A percentile compares a stretch with the other conserved stretches of the same genome.
Conservation (phyloP, 805 yeast genomes). For the Zygosaccharomyces rouxii region DNA sequence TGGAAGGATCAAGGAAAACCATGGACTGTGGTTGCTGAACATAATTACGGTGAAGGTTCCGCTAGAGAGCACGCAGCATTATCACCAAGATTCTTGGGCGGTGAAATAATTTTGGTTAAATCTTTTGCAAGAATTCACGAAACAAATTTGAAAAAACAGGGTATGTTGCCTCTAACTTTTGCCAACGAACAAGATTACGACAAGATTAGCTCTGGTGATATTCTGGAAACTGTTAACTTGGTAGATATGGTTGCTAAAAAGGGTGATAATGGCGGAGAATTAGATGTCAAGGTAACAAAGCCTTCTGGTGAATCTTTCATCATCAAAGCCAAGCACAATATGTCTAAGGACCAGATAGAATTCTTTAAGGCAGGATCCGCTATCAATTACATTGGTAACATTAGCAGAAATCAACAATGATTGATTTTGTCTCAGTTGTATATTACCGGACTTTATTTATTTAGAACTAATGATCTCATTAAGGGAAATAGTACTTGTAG, state of each 20-base stretch:
- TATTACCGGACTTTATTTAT: conserved; percentile 2
- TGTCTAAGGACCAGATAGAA: conserved; percentile 93
- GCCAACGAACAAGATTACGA: conserved; percentile 90
- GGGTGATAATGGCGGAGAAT: conserved; percentile 83
- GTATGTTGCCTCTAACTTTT: conserved; percentile 91
- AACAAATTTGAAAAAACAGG: conserved; percentile 96
- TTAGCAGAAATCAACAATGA: conserved; percentile 33
- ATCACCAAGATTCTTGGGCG: conserved; percentile 92
- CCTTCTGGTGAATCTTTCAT: conserved; percentile 64
- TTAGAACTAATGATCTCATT: neutral
- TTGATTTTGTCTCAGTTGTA: neutral
- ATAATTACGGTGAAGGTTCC: conserved; percentile 98
- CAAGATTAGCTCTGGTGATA: conserved; percentile 69
- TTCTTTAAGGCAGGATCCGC: conserved; percentile 98
- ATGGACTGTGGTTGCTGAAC: conserved; percentile 96
- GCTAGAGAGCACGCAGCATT: conserved; percentile 99
- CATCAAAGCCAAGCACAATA: conserved; percentile 83
- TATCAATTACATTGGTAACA: conserved; percentile 79
- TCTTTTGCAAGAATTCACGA: conserved; percentile 98
- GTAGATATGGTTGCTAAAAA: conserved; percentile 70
- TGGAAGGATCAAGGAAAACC: conserved; percentile 84
- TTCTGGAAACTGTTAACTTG: conserved; percentile 68
- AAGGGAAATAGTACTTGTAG: neutral
- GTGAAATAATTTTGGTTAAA: conserved; percentile 80
- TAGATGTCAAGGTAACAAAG: conserved; percentile 70